A percentile compares a stretch with the other conserved stretches of the same genome.
Conservation (phyloP, 306 rosid species). For the Trichosanthes cucumerina region DNA sequence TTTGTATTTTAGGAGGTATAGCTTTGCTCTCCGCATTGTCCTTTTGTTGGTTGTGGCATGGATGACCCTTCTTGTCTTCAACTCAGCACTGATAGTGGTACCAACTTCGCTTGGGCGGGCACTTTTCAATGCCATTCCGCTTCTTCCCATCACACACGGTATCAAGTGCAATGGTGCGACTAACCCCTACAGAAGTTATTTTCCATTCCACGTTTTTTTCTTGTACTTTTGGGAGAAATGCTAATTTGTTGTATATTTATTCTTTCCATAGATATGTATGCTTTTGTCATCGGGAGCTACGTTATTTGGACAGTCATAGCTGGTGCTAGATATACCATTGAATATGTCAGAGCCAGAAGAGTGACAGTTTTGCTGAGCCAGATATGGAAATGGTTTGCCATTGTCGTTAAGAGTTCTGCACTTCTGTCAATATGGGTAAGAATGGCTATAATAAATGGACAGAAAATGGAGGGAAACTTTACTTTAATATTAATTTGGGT, state of each 20-base stretch:
- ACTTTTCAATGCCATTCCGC: conserved; percentile 81
- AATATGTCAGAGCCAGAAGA: conserved; percentile 62
- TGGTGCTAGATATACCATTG: conserved; percentile 80
- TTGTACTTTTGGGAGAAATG: conserved; percentile 1
- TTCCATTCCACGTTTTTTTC: background rate
- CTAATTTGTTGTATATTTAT: conserved; percentile 10
- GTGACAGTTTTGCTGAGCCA: conserved; percentile 55
- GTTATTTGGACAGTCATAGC: conserved; percentile 92
- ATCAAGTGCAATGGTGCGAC: conserved; percentile 87
- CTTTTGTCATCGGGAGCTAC: conserved; percentile 92
- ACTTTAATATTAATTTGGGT: background rate
- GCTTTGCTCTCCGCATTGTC: conserved; percentile 84
- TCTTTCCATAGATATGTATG: conserved; percentile 62
- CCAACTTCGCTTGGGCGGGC: conserved; percentile 84
- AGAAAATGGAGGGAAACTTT: background rate
- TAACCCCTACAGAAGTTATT: conserved; percentile 15
- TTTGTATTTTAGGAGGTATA: conserved; percentile 42
- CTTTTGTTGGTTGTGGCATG: conserved; percentile 90
- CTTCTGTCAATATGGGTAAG: conserved; percentile 93
- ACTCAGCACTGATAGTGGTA: conserved; percentile 85
- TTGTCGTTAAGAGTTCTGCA: conserved; percentile 83
- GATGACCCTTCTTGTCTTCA: conserved; percentile 93
- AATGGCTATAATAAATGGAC: background rate
- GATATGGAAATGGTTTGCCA: conserved; percentile 83
- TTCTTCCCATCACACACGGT: conserved; percentile 94